Base-by-base conservation (phyloP, 345 rosid species). In the Gossypium anomalum region DNA sequence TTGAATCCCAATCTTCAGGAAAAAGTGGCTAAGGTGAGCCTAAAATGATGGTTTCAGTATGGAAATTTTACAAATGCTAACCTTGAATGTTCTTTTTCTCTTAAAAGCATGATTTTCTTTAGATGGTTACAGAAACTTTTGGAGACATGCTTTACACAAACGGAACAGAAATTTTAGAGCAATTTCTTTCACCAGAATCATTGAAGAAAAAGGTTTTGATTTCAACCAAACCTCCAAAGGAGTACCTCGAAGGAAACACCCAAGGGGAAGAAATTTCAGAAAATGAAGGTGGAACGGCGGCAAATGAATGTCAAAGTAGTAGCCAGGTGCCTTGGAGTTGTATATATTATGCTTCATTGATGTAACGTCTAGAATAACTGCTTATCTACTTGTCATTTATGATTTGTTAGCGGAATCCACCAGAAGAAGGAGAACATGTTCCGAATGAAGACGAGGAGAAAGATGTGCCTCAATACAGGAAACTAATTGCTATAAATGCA, bases 151-250 rank as follows among this genome's bases (percentile, higher is more conserved):
- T 67, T 2, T 67, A 67, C 71, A 1, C 56, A 0, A 67, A 7
- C 2, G 53, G 13, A 45, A 45, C 70, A 7, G 84, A 86, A 52
- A 47, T 76, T 13, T 41, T 53, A 55, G 19, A 78, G 48, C 70
- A 86, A 79, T 90, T 94, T 75, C 93, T 92, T 68, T 88, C 97
- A 23, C 97, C 98, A 17, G 86, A 89, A 64, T 71, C 78, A 11
- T 80, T 93, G 75, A 90, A 85, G 87, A 83, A 25, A 17, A 87
- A 52, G 80, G 77, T 92, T 43, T 47, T 93, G 84, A 90, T 93
- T 78, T 93, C 97, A 48, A 91, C 97, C 16, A 92, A 90, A 74
- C 97, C 97, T 19, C 98, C 97, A 9, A 89, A 86, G 78, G 94
- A 87, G 76, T 87, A 86, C 78, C 87, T 82, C 29, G 88, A 86